Evolutionary conservation across 257 asterid species (phyloP).

Genomic region (Solanum neorickii): DNA sequence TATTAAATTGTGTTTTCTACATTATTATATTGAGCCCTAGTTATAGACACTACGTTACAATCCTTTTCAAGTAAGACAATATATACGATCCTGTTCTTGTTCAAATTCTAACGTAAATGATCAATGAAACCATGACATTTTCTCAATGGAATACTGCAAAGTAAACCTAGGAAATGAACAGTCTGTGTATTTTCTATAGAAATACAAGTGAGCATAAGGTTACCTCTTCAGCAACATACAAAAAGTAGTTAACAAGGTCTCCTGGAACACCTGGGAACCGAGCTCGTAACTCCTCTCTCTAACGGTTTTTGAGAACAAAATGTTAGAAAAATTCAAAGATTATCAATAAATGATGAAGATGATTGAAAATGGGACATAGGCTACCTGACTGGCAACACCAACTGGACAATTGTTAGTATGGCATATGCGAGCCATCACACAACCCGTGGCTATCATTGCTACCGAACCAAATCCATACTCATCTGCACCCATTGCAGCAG

Average conservation of each 20-base stretch:
- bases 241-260: constrained; percentile 88
- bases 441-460: constrained; percentile 99
- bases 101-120: background rate
- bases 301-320: constrained; percentile 5
- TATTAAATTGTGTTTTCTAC: background rate
- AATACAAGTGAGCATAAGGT: background rate
- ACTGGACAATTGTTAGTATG: constrained; percentile 99
- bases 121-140: background rate
- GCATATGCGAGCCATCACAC: constrained; percentile 99
- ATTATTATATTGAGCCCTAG: background rate
- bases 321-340: background rate
- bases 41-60: background rate
- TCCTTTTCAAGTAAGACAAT: background rate
- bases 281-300: constrained; percentile 98
- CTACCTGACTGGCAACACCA: constrained; percentile 99
- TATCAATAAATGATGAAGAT: background rate
- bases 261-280: constrained; percentile 99
- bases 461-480: constrained; percentile 97
- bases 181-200: background rate
- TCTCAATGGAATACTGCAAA: background rate
- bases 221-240: constrained; percentile 98
- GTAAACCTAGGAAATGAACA: background rate
- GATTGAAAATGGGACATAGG: background rate
- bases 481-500: constrained; percentile 97
- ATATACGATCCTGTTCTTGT: background rate